These are phyloP conservation scores for Pichia cabralensis DNA, from an alignment of 805 yeast species.

Conservation along the genomic window DNA sequence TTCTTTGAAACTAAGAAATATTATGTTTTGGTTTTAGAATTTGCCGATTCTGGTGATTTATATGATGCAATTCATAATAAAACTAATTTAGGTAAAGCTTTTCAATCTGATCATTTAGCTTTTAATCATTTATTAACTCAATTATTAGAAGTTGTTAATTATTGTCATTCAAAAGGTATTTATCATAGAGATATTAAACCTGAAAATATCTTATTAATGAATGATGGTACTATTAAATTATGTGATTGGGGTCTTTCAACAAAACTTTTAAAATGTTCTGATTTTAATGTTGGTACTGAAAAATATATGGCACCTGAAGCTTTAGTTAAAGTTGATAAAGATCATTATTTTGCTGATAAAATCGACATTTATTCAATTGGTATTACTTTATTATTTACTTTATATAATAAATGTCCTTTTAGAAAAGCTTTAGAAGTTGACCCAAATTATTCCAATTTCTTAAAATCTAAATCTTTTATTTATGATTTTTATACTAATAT, in stretches of 20 bases:
- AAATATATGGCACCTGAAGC: constrained; percentile 51
- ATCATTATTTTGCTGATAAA: constrained; percentile 31
- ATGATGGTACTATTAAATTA: constrained; percentile 43
- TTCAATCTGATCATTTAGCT: constrained; percentile 18
- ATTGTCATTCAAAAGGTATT: constrained; percentile 47
- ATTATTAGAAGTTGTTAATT: constrained; percentile 40
- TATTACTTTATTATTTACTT: constrained; percentile 37
- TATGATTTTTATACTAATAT: constrained; percentile 41
- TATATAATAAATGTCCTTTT: constrained; percentile 47
- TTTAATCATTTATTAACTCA: constrained; percentile 33
- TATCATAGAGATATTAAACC: constrained; percentile 71
- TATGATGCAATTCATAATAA: constrained; percentile 42
- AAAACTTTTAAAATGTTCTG: constrained; percentile 19
- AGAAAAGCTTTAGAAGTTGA: constrained; percentile 31
- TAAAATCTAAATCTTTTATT: constrained; percentile 30
- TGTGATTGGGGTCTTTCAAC: constrained; percentile 73
- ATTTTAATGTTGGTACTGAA: constrained; percentile 44
- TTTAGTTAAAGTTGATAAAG: constrained; percentile 10
- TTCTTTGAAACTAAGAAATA: constrained; percentile 43
- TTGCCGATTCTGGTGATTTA: constrained; percentile 56
- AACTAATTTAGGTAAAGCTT: constrained; percentile 18
- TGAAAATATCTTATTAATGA: constrained; percentile 51
- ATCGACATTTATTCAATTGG: constrained; percentile 52
- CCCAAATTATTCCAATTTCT: constrained; percentile 34
- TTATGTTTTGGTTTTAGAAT: constrained; percentile 53